phyloP scores from a whole-genome alignment of 805 yeast genomes.

The Scheffersomyces ergatensis region DNA sequence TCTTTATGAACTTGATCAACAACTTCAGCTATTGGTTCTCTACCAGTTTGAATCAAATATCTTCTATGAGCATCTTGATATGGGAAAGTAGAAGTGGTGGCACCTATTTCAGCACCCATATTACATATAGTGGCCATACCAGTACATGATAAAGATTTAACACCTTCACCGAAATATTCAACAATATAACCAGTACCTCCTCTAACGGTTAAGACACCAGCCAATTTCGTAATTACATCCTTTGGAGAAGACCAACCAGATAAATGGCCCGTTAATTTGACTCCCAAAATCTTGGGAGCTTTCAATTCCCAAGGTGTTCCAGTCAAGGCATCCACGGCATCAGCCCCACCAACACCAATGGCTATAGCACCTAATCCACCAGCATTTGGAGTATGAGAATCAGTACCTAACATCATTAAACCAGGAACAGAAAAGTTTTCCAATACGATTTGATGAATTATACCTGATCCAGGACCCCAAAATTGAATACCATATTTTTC shows the following conservation, averaged over 20 bases:
- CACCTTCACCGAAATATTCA: conserved; percentile 97
- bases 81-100: conserved; percentile 97
- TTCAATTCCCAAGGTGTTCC: conserved; percentile 98
- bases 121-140: conserved; percentile 99
- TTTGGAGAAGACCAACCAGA: conserved; percentile 97
- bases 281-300: conserved; percentile 95
- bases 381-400: conserved; percentile 98
- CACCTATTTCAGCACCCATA: conserved; percentile 99
- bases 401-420: conserved; percentile 95
- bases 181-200: conserved; percentile 98
- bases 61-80: conserved; percentile 77
- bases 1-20: conserved; percentile 63
- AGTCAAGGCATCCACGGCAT: conserved; percentile 96
- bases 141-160: conserved; percentile 82
- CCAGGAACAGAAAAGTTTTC: conserved; percentile 98
- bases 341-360: conserved; percentile 99
- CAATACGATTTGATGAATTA: conserved; percentile 94
- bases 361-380: conserved; percentile 99
- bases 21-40: conserved; percentile 78
- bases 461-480: conserved; percentile 99
- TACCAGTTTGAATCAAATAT: conserved; percentile 79
- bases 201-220: conserved; percentile 90
- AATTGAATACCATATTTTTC: conserved; percentile 95
- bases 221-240: conserved; percentile 90
- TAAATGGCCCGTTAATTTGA: conserved; percentile 84